Evolutionary conservation across 495 filamentous ascomycete genomes (phyloP).

Genomic region (Aspergillus olivimuriae): DNA sequence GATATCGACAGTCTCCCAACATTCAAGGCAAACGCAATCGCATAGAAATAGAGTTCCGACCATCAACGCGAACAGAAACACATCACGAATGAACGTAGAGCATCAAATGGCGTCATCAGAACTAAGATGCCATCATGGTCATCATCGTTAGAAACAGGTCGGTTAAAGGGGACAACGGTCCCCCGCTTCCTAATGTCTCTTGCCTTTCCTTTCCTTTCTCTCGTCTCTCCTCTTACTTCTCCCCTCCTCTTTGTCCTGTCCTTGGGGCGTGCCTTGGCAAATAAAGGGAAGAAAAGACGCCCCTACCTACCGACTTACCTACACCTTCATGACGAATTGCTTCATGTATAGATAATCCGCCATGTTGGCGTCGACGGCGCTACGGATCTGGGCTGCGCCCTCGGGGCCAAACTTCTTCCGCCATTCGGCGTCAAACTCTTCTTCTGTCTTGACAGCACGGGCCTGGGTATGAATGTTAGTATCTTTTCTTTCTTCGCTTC

Average conservation of each 20-base stretch:
- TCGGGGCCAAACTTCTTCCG: constrained; percentile 72
- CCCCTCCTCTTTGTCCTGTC: neutral
- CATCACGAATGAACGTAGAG: constrained; percentile 3
- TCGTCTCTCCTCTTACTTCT: neutral
- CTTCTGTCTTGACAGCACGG: constrained; percentile 54
- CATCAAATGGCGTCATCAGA: constrained; percentile 28
- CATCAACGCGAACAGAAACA: neutral
- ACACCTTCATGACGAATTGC: constrained; percentile 73
- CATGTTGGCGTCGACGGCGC: constrained; percentile 72
- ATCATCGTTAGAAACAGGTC: constrained; percentile 1
- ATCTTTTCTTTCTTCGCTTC: constrained; percentile 1
- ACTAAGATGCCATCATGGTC: constrained; percentile 20
- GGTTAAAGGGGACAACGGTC: neutral
- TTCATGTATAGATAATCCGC: constrained; percentile 89
- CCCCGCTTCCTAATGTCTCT: constrained; percentile 1
- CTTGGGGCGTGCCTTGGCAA: no score
- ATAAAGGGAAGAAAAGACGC: no score
- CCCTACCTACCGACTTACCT: constrained; percentile 5
- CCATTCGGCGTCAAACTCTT: constrained; percentile 75
- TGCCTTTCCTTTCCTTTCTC: constrained; percentile 6
- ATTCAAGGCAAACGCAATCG: neutral
- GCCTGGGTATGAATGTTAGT: constrained; percentile 6
- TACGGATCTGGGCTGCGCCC: constrained; percentile 65
- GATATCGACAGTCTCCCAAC: neutral
- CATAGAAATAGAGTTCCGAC: constrained; percentile 1